Conservation (phyloP, 768 basidiomycete genomes). For the Lepiota venenata region DNA sequence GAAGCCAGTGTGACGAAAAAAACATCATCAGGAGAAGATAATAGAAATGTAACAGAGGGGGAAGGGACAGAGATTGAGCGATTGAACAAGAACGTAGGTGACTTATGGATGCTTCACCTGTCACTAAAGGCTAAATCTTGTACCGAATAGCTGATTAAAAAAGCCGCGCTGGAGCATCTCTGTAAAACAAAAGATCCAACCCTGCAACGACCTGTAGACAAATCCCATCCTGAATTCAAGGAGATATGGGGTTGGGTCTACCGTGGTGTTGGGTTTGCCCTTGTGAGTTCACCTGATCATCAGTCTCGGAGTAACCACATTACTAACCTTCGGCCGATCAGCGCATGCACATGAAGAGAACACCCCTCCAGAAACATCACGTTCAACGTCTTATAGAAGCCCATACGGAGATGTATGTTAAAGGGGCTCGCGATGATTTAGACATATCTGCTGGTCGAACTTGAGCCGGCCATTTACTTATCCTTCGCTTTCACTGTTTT, state of each 20-base stretch:
- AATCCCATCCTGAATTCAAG: conserved; percentile 49
- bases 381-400: conserved; percentile 37
- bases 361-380: conserved; percentile 29
- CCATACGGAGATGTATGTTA: conserved; percentile 43
- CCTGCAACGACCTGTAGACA: conserved; percentile 27
- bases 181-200: conserved; percentile 35
- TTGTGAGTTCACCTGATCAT: conserved; percentile 30
- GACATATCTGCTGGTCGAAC: neutral
- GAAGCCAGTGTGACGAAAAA: conserved; percentile 19
- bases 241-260: conserved; percentile 45
- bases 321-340: conserved; percentile 16
- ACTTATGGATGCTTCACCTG: neutral
- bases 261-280: conserved; percentile 47
- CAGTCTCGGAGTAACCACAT: neutral
- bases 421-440: neutral
- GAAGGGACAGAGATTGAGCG: conserved; percentile 39
- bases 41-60: conserved; percentile 27
- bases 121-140: conserved; percentile 1
- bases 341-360: conserved; percentile 40
- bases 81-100: conserved; percentile 58
- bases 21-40: conserved; percentile 10
- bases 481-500: no score
- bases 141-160: conserved; percentile 40
- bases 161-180: conserved; percentile 36
- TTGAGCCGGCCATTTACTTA: neutral